These are phyloP conservation scores for Fusarium nelsonii DNA, from an alignment of 2,329 filamentous ascomycete genomes.

Conservation along the genomic window DNA sequence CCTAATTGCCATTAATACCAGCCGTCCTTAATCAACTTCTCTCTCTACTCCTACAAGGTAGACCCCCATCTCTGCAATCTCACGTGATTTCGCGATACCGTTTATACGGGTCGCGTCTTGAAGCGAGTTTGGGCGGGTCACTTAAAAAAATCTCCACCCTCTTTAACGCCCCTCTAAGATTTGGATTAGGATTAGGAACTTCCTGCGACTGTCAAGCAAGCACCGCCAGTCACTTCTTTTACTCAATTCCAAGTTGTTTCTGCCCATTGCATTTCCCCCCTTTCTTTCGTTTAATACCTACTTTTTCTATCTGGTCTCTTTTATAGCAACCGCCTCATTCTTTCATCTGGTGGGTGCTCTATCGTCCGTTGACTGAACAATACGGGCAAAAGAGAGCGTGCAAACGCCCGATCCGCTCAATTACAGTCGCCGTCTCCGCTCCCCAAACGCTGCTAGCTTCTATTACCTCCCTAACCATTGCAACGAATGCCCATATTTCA, in stretches of 20 bases:
- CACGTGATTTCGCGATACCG: constrained; percentile 48
- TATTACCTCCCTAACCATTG: constrained; percentile 12
- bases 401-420: constrained; percentile 23
- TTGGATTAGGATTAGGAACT: constrained; percentile 6
- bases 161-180: constrained; percentile 28
- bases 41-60: not conserved
- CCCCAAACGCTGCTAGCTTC: constrained; percentile 20
- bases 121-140: constrained; percentile 12
- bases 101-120: constrained; percentile 37
- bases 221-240: not conserved
- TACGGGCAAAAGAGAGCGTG: constrained; percentile 10
- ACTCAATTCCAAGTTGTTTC: not conserved
- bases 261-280: not conserved
- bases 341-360: constrained; percentile 19
- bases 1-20: not conserved
- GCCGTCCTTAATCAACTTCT: not conserved
- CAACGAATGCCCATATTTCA: constrained; percentile 14
- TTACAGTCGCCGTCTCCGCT: constrained; percentile 25
- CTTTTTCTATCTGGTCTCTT: not conserved
- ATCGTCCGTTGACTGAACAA: constrained; percentile 30
- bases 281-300: not conserved
- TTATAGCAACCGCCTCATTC: constrained; percentile 11
- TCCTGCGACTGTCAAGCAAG: constrained; percentile 14
- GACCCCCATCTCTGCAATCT: not conserved
- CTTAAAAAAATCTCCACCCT: constrained; percentile 32